Base-by-base conservation (phyloP, 2,329 filamentous ascomycete genomes). In the Aspergillus japonicus region DNA sequence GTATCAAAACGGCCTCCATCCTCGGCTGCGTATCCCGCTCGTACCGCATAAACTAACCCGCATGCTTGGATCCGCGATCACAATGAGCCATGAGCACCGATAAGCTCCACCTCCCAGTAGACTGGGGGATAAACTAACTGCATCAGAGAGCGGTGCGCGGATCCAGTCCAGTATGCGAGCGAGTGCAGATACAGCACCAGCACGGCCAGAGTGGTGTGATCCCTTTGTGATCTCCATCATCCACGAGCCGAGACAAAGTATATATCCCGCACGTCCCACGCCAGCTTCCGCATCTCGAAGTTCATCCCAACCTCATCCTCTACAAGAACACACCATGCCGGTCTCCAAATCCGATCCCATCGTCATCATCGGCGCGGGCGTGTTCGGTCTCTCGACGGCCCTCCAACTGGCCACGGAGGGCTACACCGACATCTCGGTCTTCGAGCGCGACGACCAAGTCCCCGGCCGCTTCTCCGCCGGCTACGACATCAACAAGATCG, bases 401-500 rank as follows among this genome's bases (percentile, higher is more conserved):
- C 69, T 79, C 21, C 80, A 82, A 53, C 75, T 84, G 3, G 67
- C 73, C n/a, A 67, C 73, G 6, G 68, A 75, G 0, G 81, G 81
- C 0, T 82, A 80, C 61, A 77, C 67, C 0, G 71, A 81, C 57
- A 76, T 84, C 51, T 80, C 80, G 4, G 77, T 84, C 7, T 75
- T 81, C 14, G 82, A 85, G 56, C 70, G 71, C 56, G 76, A 76
- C 44, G 68, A 72, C 10, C 71, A 74, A 10, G 78, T 81, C 2
- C 83, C 83, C 0, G 81, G 82, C 1, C 72, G 73, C 4, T 80
- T 71, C 66, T 86, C 85, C 0, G 85, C 84, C 0, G 84, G 80
- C 21, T 84, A 85, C 60, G 84, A 87, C 62, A 68, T 87, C 26
- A 87, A 87, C 69, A 87, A 87, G 70, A 87, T 87, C 57, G 76